These are phyloP conservation scores for Rhodotorula sp. DNA, from an alignment of 1,284 basidiomycete species.

Conservation along the genomic window DNA sequence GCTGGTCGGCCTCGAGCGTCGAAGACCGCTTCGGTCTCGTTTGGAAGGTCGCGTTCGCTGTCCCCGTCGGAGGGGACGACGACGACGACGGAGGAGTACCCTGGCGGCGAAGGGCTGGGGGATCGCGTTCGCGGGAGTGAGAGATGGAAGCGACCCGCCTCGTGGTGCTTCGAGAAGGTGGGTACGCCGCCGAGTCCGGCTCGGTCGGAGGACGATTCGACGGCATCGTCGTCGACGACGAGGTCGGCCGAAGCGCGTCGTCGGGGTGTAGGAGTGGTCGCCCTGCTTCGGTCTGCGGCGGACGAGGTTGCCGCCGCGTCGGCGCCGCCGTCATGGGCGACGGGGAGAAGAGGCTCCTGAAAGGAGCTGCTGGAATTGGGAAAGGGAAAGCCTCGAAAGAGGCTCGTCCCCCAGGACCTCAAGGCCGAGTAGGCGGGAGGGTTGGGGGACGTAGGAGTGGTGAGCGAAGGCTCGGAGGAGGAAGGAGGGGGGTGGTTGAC, in stretches of 20 bases:
- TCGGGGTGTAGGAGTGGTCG: background rate
- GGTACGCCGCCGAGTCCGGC: background rate
- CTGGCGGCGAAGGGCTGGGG: slow-evolving; percentile 18
- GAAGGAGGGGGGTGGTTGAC: slow-evolving; percentile 2
- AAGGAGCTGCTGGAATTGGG: slow-evolving; percentile 9
- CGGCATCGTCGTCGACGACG: background rate
- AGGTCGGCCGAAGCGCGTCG: background rate
- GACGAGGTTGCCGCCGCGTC: background rate
- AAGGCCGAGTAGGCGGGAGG: slow-evolving; percentile 39
- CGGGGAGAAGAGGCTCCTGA: slow-evolving; percentile 4
- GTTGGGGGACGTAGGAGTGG: slow-evolving; percentile 26
- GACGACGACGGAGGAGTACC: slow-evolving; percentile 19
- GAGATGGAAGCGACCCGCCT: slow-evolving; percentile 10
- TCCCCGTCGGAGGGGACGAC: background rate
- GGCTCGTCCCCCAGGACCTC: slow-evolving; percentile 32
- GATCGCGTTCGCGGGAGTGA: background rate
- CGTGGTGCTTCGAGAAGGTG: slow-evolving; percentile 6
- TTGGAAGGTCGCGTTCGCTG: background rate
- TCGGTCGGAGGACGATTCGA: background rate
- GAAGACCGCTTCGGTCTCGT: slow-evolving; percentile 6
- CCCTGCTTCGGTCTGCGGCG: background rate
- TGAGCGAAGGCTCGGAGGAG: background rate
- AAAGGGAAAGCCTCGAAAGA: slow-evolving; percentile 35
- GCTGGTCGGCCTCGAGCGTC: slow-evolving; percentile 23
- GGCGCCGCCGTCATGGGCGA: background rate